These are phyloP conservation scores for Cladobotryum mycophilum DNA, from an alignment of 2,329 filamentous ascomycete genomes.

Conservation along the genomic window DNA sequence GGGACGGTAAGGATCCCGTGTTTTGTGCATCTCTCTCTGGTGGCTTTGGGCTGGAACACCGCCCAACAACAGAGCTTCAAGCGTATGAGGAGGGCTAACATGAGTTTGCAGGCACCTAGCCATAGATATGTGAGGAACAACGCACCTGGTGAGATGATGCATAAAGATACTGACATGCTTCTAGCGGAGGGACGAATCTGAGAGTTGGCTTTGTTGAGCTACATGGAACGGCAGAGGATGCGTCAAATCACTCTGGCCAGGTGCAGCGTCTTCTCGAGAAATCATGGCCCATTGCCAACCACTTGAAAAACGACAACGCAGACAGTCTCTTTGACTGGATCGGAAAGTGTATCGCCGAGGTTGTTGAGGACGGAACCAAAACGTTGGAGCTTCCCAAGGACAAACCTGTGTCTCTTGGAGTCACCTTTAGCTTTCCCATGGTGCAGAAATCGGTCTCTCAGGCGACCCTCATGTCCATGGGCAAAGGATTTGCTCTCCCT, in stretches of 20 bases:
- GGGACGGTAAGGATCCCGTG: slow-evolving; percentile 38
- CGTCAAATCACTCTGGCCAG: slow-evolving; percentile 23
- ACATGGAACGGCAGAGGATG: slow-evolving; percentile 31
- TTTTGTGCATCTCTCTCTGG: slow-evolving; percentile 6
- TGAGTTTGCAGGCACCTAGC: slow-evolving; percentile 45
- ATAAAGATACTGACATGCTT: slow-evolving; percentile 8
- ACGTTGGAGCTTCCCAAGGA: slow-evolving; percentile 35
- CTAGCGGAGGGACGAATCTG: slow-evolving; percentile 61
- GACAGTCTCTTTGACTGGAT: slow-evolving; percentile 78
- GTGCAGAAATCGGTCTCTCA: slow-evolving; percentile 56
- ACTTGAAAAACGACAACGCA: slow-evolving; percentile 67
- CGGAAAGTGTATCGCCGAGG: slow-evolving; percentile 66
- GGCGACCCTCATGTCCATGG: slow-evolving; percentile 62
- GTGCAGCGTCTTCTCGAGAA: slow-evolving; percentile 58
- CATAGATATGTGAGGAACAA: slow-evolving; percentile 55
- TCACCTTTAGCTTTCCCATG: slow-evolving; percentile 68
- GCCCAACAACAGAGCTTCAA: too few relatives aligned
- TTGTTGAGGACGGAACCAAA: slow-evolving; percentile 54
- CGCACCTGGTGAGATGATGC: not conserved
- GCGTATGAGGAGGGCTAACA: slow-evolving; percentile 9
- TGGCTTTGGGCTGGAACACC: too few relatives aligned
- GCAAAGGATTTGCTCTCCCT: slow-evolving; percentile 61
- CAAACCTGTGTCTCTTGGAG: slow-evolving; percentile 53
- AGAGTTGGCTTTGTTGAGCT: slow-evolving; percentile 63
- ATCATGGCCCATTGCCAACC: slow-evolving; percentile 67